Conservation (phyloP, 2,329 filamentous ascomycete species). For the Aspergillus niger region DNA sequence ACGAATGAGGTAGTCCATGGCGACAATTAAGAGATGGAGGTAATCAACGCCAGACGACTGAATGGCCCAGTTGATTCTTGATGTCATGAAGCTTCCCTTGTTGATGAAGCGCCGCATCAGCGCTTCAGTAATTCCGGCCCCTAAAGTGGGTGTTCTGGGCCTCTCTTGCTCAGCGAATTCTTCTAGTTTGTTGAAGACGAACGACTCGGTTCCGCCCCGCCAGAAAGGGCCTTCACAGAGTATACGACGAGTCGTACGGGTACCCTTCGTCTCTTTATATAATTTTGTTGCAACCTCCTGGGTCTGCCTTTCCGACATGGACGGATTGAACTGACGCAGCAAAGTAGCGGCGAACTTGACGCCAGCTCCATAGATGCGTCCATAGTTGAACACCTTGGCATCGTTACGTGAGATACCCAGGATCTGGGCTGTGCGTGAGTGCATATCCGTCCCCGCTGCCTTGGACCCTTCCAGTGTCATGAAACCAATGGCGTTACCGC, state of each 20-base stretch:
- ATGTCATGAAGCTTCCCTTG: slow-evolving; percentile 91
- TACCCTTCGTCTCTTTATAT: slow-evolving; percentile 87
- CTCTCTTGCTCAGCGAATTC: slow-evolving; percentile 95
- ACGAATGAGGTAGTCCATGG: slow-evolving; percentile 90
- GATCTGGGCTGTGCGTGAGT: slow-evolving; percentile 90
- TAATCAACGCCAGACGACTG: slow-evolving; percentile 98
- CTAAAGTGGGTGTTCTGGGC: slow-evolving; percentile 87
- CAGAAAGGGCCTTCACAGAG: slow-evolving; percentile 80
- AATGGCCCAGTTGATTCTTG: slow-evolving; percentile 98
- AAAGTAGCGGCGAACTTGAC: slow-evolving; percentile 89
- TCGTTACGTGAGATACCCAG: slow-evolving; percentile 92
- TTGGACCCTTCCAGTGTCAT: slow-evolving; percentile 99
- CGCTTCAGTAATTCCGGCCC: slow-evolving; percentile 93
- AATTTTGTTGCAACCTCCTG: slow-evolving; percentile 73
- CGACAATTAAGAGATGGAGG: slow-evolving; percentile 85
- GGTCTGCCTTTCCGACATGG: slow-evolving; percentile 76
- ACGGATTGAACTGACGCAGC: slow-evolving; percentile 89
- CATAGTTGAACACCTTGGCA: slow-evolving; percentile 98
- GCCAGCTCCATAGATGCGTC: slow-evolving; percentile 96
- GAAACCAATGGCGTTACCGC: slow-evolving; percentile 95
- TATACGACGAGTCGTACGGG: slow-evolving; percentile 73
- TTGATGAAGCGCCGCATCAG: slow-evolving; percentile 84
- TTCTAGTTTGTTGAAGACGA: slow-evolving; percentile 97
- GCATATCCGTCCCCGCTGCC: slow-evolving; percentile 86
- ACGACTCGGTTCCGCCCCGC: slow-evolving; percentile 94